Percentiles rank a stretch among this genome's conserved stretches.
phyloP scores from a whole-genome alignment of 1,139 yeast genomes.

The Lodderomyces pseudojiufengensis region DNA sequence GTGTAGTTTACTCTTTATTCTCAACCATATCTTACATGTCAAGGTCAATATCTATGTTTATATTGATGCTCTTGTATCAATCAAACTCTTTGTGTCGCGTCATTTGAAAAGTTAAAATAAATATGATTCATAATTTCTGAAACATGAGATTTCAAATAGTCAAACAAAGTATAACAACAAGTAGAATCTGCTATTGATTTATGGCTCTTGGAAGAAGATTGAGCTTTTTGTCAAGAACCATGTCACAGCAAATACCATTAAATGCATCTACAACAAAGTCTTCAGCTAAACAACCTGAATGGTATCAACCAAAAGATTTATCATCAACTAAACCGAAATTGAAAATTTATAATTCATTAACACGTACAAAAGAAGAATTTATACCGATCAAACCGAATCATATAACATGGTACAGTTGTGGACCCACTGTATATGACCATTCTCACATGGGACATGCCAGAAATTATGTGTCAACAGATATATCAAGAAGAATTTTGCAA shows the following conservation, averaged over 20 bases:
- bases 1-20: no score
- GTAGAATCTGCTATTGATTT: no score
- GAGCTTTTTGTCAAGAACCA: neutral
- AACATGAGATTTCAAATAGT: no score
- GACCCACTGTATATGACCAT: conserved; percentile 97
- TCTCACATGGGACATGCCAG: conserved; percentile 99
- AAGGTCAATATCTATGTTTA: no score
- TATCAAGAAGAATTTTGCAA: conserved; percentile 80
- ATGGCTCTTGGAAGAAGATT: neutral
- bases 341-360: conserved; percentile 69
- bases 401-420: conserved; percentile 96
- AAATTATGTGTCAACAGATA: conserved; percentile 91
- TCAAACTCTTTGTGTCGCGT: no score
- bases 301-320: conserved; percentile 29
- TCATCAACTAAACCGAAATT: conserved; percentile 20
- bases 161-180: no score
- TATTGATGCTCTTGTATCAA: no score
- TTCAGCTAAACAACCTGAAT: conserved; percentile 36
- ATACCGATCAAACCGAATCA: conserved; percentile 58
- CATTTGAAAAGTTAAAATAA: no score
- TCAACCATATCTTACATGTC: no score
- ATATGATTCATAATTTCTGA: no score
- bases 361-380: conserved; percentile 76
- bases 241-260: conserved; percentile 1
- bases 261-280: conserved; percentile 21